Percentiles rank a stretch among this genome's conserved stretches.
These are phyloP conservation scores for Brassica rapa DNA, from an alignment of 345 rosid genomes.

Conservation along the genomic window DNA sequence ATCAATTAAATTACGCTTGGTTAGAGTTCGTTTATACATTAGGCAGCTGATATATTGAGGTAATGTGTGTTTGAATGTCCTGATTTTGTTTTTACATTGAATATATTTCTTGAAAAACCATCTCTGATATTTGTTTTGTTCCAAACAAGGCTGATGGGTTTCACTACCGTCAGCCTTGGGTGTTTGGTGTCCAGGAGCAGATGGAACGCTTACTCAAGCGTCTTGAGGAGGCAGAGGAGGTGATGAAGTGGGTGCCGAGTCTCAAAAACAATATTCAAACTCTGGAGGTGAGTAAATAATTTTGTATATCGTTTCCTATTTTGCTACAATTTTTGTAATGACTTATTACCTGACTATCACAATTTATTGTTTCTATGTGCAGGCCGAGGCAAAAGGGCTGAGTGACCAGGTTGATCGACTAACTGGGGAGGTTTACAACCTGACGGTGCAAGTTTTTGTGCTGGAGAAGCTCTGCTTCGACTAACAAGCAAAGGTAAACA, in stretches of 20 bases:
- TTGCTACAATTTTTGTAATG: too few species aligned
- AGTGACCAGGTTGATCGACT: not conserved
- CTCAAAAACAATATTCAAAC: not conserved
- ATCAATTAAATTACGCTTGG: not conserved
- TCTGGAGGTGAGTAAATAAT: not conserved
- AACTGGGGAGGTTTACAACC: not conserved
- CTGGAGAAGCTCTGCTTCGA: not conserved
- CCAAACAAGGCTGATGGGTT: not conserved
- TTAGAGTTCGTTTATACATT: slow-evolving; percentile 8
- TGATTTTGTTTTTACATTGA: too few species aligned
- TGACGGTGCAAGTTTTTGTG: not conserved
- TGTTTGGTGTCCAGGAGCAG: not conserved
- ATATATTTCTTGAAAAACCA: too few species aligned
- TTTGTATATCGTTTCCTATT: not conserved
- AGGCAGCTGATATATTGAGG: not conserved
- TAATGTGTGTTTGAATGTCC: too few species aligned
- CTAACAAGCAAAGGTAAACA: not conserved
- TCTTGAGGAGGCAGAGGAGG: not conserved
- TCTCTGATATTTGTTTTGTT: not conserved
- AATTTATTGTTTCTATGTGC: not conserved
- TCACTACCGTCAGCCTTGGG: not conserved
- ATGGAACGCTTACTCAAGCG: not conserved
- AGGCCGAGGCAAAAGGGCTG: not conserved
- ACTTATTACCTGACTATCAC: too few species aligned
- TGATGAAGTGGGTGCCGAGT: not conserved